These are phyloP conservation scores for Arthrobotrys pseudoclavata DNA, from an alignment of 2,329 filamentous ascomycete genomes.

Conservation along the genomic window DNA sequence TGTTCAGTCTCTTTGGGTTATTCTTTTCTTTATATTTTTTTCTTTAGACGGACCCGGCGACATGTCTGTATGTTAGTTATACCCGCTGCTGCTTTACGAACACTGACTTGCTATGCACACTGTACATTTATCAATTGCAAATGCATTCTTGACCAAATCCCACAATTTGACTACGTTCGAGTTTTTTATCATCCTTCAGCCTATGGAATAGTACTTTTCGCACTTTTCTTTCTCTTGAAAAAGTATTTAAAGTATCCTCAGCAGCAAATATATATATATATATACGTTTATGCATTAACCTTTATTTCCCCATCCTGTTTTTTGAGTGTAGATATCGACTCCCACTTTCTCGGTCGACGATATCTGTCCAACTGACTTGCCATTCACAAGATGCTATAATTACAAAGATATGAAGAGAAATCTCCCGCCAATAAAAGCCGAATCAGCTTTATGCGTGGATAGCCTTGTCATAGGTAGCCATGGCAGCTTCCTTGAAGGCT, in stretches of 20 bases:
- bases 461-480: slow-evolving; percentile 94
- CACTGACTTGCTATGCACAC: not conserved
- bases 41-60: slow-evolving; percentile 22
- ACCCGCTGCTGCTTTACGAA: slow-evolving; percentile 28
- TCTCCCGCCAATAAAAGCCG: not conserved
- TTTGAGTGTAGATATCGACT: slow-evolving; percentile 3
- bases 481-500: slow-evolving; percentile 99
- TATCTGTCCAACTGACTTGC: slow-evolving; percentile 16
- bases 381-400: slow-evolving; percentile 59
- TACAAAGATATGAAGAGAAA: slow-evolving; percentile 54
- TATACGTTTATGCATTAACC: slow-evolving; percentile 46
- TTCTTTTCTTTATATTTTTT: slow-evolving; percentile 8
- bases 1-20: slow-evolving; percentile 27
- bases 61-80: slow-evolving; percentile 29
- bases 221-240: not conserved
- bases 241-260: slow-evolving; percentile 5
- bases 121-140: slow-evolving; percentile 12
- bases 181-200: not conserved
- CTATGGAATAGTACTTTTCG: not conserved
- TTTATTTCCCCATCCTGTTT: not conserved
- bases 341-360: not conserved
- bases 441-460: slow-evolving; percentile 83
- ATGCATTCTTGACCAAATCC: not conserved
- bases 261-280: slow-evolving; percentile 41
- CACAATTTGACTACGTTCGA: not conserved